Percentiles rank a stretch among this genome's conserved stretches.
Evolutionary conservation across 345 rosid species (phyloP).

Genomic region (Clarkia xantiana): DNA sequence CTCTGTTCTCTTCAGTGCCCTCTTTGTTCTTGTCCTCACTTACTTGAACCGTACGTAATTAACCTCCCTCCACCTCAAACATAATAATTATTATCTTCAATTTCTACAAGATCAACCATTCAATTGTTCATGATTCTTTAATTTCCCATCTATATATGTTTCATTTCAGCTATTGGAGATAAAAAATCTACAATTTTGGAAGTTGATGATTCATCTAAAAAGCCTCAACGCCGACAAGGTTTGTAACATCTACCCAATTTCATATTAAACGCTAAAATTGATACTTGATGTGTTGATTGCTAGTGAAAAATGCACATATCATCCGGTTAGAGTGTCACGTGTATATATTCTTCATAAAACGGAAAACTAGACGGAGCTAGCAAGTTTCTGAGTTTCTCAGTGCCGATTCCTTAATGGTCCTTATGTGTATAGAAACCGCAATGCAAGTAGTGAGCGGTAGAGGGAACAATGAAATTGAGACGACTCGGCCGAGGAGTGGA

Average conservation of each 20-base stretch:
- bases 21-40: constrained; percentile 30
- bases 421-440: constrained; percentile 4
- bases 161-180: constrained; percentile 13
- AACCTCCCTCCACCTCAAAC: too few relatives aligned
- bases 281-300: too few relatives aligned
- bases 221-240: background rate
- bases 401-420: too few relatives aligned
- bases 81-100: too few relatives aligned
- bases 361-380: too few relatives aligned
- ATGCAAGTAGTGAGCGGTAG: constrained; percentile 2
- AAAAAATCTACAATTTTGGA: constrained; percentile 4
- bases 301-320: too few relatives aligned
- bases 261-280: too few relatives aligned
- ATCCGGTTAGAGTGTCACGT: too few relatives aligned
- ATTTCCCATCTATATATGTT: background rate
- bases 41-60: constrained; percentile 43
- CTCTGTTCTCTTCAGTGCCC: constrained; percentile 27
- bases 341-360: too few relatives aligned
- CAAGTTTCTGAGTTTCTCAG: too few relatives aligned
- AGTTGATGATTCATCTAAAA: constrained; percentile 5
- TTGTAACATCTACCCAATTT: too few relatives aligned
- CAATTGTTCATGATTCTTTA: background rate
- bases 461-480: background rate
- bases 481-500: constrained; percentile 13
- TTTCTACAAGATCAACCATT: too few relatives aligned